A percentile compares a stretch with the other conserved stretches of the same genome.
phyloP scores from a whole-genome alignment of 768 basidiomycete species.

The Boletales sp. region DNA sequence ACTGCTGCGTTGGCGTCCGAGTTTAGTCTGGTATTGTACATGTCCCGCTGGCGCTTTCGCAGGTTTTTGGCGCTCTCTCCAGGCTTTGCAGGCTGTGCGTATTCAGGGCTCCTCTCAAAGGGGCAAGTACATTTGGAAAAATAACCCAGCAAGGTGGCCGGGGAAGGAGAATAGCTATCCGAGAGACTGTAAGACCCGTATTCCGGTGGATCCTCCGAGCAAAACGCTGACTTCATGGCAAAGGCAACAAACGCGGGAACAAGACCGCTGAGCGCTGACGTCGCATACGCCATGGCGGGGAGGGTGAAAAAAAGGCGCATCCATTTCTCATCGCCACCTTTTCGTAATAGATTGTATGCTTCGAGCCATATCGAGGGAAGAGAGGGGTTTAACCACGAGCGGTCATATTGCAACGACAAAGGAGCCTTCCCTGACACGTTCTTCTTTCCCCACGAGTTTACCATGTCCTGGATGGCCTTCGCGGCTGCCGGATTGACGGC shows the following conservation, averaged over 20 bases:
- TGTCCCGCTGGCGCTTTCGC: neutral
- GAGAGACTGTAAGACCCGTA: conserved; percentile 4
- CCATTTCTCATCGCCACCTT: neutral
- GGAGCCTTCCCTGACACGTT: neutral
- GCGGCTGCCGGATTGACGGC: neutral
- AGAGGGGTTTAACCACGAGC: conserved; percentile 21
- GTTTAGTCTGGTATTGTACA: neutral
- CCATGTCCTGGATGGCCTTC: neutral
- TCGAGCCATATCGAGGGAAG: conserved; percentile 23
- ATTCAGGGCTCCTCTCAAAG: conserved; percentile 9
- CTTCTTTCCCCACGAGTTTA: neutral
- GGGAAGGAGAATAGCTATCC: conserved; percentile 2
- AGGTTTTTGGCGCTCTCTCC: neutral
- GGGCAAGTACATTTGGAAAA: neutral
- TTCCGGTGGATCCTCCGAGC: neutral
- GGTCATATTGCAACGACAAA: conserved; percentile 9
- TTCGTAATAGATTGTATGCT: conserved; percentile 22
- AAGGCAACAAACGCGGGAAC: conserved; percentile 31
- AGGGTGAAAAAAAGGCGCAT: conserved; percentile 25
- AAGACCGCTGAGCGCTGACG: conserved; percentile 10
- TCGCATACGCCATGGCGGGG: conserved; percentile 28
- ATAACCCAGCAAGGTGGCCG: neutral
- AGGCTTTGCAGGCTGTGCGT: neutral
- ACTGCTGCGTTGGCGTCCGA: neutral
- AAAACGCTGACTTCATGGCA: conserved; percentile 10